phyloP scores from a whole-genome alignment of 2,329 filamentous ascomycete species.

The Xylaria arbuscula region DNA sequence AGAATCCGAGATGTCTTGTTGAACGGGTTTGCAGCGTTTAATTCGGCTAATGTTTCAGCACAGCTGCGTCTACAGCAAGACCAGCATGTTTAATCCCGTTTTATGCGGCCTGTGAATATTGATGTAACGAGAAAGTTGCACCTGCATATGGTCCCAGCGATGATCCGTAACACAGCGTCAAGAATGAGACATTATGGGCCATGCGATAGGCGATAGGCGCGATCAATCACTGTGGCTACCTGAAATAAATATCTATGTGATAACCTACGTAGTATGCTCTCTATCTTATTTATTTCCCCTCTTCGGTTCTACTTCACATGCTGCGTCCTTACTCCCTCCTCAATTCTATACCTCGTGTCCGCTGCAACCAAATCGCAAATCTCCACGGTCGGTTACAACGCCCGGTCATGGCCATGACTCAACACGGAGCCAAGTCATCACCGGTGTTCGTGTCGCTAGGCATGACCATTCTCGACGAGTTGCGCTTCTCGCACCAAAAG shows the following conservation, averaged over 20 bases:
- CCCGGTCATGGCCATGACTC: slow-evolving; percentile 1
- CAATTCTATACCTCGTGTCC: not conserved
- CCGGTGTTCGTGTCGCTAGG: slow-evolving; percentile 29
- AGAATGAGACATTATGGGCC: not conserved
- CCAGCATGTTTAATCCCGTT: slow-evolving; percentile 5
- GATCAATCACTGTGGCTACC: not conserved
- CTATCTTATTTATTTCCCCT: not conserved
- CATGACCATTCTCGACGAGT: slow-evolving; percentile 34
- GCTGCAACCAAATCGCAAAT: not conserved
- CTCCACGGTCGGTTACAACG: too few species aligned
- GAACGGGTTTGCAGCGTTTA: too few species aligned
- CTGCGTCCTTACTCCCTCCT: not conserved
- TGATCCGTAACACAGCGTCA: slow-evolving; percentile 1
- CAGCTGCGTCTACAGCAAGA: too few species aligned
- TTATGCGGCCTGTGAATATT: not conserved
- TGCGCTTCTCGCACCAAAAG: slow-evolving; percentile 25
- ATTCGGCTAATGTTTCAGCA: too few species aligned
- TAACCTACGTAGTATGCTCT: not conserved
- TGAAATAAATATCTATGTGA: not conserved
- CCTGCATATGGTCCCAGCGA: not conserved
- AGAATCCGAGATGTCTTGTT: slow-evolving; percentile 12
- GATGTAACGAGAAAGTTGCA: not conserved
- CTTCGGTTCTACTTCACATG: not conserved
- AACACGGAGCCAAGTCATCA: not conserved
- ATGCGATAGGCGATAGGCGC: not conserved